These are phyloP conservation scores for Penicillium mononematosum DNA, from an alignment of 495 filamentous ascomycete genomes.

Conservation along the genomic window DNA sequence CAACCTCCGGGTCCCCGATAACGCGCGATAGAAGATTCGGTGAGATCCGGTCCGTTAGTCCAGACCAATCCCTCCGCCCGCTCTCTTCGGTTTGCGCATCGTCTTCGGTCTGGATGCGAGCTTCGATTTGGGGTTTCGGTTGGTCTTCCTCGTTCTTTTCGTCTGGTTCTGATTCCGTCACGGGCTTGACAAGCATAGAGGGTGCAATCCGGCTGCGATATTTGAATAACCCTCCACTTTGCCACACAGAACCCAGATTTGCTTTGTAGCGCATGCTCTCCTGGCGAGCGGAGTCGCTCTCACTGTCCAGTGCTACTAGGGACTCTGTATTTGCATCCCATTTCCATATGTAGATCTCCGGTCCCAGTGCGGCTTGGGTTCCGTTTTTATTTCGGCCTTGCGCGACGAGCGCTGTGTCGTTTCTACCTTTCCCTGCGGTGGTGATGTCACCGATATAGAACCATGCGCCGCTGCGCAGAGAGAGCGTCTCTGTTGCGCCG, in stretches of 20 bases:
- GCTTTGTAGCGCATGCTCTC: slow-evolving; percentile 43
- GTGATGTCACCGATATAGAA: slow-evolving; percentile 50
- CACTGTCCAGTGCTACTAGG: slow-evolving; percentile 26
- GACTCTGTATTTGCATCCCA: slow-evolving; percentile 42
- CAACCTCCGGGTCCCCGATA: slow-evolving; percentile 33
- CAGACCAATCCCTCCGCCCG: slow-evolving; percentile 40
- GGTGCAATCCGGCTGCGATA: slow-evolving; percentile 43
- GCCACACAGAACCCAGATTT: slow-evolving; percentile 44
- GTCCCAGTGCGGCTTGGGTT: neutral
- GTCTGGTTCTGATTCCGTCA: neutral
- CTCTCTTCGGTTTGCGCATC: slow-evolving; percentile 35
- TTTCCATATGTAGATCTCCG: slow-evolving; percentile 46
- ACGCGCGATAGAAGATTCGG: slow-evolving; percentile 41
- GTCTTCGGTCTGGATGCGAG: slow-evolving; percentile 20
- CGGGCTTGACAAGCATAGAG: slow-evolving; percentile 20
- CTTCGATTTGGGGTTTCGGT: neutral
- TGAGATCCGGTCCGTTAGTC: slow-evolving; percentile 42
- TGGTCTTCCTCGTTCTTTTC: slow-evolving; percentile 5
- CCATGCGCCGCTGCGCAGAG: slow-evolving; percentile 61
- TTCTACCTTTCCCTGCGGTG: slow-evolving; percentile 12
- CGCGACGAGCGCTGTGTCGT: slow-evolving; percentile 20
- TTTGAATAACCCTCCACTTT: slow-evolving; percentile 40
- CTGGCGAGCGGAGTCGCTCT: slow-evolving; percentile 28
- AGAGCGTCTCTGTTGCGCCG: slow-evolving; percentile 53
- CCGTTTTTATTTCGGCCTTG: neutral